Base-by-base conservation (phyloP, 768 basidiomycete species). In the Macrolepiota dolichaula region DNA sequence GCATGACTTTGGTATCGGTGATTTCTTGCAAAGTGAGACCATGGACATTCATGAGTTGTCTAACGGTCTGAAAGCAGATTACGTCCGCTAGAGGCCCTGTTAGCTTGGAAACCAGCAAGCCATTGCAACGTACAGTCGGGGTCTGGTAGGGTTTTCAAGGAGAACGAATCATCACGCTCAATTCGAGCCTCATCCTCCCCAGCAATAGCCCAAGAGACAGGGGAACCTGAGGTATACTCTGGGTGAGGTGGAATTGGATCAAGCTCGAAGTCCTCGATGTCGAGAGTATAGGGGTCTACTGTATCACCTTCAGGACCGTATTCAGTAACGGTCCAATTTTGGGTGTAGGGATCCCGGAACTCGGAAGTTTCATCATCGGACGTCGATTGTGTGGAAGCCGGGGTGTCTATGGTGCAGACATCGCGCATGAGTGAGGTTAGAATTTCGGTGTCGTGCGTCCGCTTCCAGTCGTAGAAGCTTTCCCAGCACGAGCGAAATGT, bases 201-300 rank as follows among this genome's bases (percentile, higher is more conserved):
- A 17, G 75, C 73, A 47, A 79, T 75, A 15, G 85, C 85, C 51
- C 78, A 75, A 11, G 68, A 64, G 2, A 77, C 63, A 1, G 87
- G 84, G 1, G 85, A 75, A 67, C 85, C 88, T 1, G 77, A 73
- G 64, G 88, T 86, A 66, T 90, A 89, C 4, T 69, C 64, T 0
- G 82, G 74, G 64, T 69, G 71, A 1, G 71, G 66, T 15, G 54
- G 29, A 3, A 27, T 57, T 9, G 19, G 7, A 2, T 50, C 47
- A 5, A 50, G 35, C 1, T 57, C 24, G 11, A 57, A 17, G 22
- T 13, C 13, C 15, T 35, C 32, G 17, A 35, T 15, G 15, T 32
- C 13, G 15, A 57, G 47, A 5, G 47, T 38, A 13, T 36, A 57
- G 1, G n/a, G 6, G 22, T 22, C 6, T 9, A 3, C 19, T 22